Percentiles rank a stretch among this genome's conserved stretches.
Conservation (phyloP, 2,329 filamentous ascomycete species). For the Claviceps africana region DNA sequence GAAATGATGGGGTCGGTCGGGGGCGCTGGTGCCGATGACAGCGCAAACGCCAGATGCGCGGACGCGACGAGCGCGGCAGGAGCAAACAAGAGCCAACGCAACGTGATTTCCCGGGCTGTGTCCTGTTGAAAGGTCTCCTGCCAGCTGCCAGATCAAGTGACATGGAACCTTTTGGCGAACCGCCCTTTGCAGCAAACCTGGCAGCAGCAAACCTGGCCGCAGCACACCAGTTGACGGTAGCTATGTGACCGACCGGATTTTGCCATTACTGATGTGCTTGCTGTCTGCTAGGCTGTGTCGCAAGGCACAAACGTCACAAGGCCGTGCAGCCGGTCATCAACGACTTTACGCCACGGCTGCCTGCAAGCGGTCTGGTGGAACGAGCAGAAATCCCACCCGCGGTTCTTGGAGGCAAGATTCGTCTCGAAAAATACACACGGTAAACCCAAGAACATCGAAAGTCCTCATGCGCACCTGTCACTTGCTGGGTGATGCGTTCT, state of each 20-base stretch:
- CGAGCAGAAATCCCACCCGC: background rate
- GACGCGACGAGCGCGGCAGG: background rate
- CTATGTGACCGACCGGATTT: too few species aligned
- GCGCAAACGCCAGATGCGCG: constrained; percentile 21
- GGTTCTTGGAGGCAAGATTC: background rate
- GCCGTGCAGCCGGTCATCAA: too few species aligned
- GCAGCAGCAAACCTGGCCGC: too few species aligned
- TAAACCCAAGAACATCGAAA: background rate
- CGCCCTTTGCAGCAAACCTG: background rate
- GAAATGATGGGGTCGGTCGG: background rate
- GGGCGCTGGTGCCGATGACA: constrained; percentile 17
- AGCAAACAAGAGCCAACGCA: background rate
- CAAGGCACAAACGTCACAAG: too few species aligned
- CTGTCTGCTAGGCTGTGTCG: too few species aligned
- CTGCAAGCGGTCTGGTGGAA: background rate
- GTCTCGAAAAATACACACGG: background rate
- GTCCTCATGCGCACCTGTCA: background rate
- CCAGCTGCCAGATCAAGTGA: background rate
- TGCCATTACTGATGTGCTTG: too few species aligned
- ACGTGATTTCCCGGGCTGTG: background rate
- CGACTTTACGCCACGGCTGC: too few species aligned
- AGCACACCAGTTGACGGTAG: too few species aligned
- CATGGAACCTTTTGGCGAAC: background rate
- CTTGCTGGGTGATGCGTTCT: too few species aligned
- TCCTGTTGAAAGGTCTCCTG: background rate